Evolutionary conservation across 1,284 basidiomycete species (phyloP).

Genomic region (Austroboletus novae-zelandiae): DNA sequence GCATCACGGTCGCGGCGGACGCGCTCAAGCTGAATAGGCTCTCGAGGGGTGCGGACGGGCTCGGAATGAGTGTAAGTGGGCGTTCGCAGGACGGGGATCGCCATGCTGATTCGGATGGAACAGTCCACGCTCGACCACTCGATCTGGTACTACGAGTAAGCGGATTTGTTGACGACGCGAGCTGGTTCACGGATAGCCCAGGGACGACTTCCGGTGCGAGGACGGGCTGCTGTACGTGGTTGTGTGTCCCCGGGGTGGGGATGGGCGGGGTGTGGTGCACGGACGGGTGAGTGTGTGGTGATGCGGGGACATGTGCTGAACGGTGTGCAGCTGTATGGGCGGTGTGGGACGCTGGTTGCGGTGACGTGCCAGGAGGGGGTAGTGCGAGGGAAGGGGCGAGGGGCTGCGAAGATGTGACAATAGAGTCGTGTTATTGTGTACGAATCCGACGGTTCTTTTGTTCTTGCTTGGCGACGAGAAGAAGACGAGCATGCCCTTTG

Average conservation of each 20-base stretch:
- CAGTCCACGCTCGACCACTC: slow-evolving; percentile 85
- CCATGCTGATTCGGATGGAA: slow-evolving; percentile 1
- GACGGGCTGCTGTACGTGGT: slow-evolving; percentile 83
- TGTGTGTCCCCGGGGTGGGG: slow-evolving; percentile 60
- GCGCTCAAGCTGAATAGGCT: slow-evolving; percentile 61
- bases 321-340: slow-evolving; percentile 68
- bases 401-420: slow-evolving; percentile 28
- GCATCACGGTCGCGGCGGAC: slow-evolving; percentile 65
- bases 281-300: slow-evolving; percentile 57
- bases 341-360: slow-evolving; percentile 69
- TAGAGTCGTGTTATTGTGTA: slow-evolving; percentile 34
- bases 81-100: slow-evolving; percentile 1
- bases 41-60: slow-evolving; percentile 46
- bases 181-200: slow-evolving; percentile 29
- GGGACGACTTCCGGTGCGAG: slow-evolving; percentile 73
- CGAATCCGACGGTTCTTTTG: slow-evolving; percentile 30
- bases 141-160: slow-evolving; percentile 80
- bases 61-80: slow-evolving; percentile 68
- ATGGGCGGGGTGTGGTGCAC: slow-evolving; percentile 72
- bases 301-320: slow-evolving; percentile 4
- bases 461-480: slow-evolving; percentile 32
- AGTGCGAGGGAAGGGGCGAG: slow-evolving; percentile 55
- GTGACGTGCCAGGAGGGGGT: slow-evolving; percentile 85
- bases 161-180: neutral
- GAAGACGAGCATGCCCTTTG: slow-evolving; percentile 15